Evolutionary conservation across 352 stramenopile species (phyloP), one percentile per base, ranked within the genome.

Genomic region (Plasmopara viticola): DNA sequence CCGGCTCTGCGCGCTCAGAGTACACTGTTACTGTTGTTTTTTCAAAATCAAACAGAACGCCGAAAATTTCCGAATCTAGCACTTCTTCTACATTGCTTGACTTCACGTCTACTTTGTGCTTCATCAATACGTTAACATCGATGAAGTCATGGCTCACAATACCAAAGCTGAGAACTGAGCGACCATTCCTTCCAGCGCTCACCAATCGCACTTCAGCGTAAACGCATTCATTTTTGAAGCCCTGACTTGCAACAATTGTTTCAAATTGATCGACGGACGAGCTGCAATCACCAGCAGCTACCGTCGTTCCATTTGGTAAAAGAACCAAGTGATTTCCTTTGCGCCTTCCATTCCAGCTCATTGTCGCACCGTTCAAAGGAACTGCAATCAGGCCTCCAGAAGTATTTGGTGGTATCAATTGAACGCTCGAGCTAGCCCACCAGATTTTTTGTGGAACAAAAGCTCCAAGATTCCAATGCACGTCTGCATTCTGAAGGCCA

Each of bases 31-130:
- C 44, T 14, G 60, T 77, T 0, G 65, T 60, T 29, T 78, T 83
- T 29, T 73, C 65, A 35, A 94, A 89, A 59, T 94, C 81, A 60
- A 88, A 91, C 9, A 91, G 65, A 29, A 87, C 64, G 1, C 84
- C 84, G n/a, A 94, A 72, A 17, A 72, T 54, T 7, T 64, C 69
- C 53, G 48, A 71, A 0, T 72, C 37, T 14, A 65, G 14, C 4
- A 71, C 39, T 2, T 79, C 65, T 14, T 86, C 74, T 9, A 45
- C 28, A 38, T 52, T 73, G 5, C 60, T 70, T 29, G 54, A 76
- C 12, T 68, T 71, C 4, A 85, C 45, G 8, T 70, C 62, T 7
- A 82, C 40, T 20, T 67, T 64, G 14, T 68, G 57, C 0, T 48
- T 41, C 5, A 77, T 39, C 0, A 46, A 35, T 0, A 15, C 17